Conservation (phyloP, 2,329 filamentous ascomycete genomes). For the Talaromyces atroroseus region DNA sequence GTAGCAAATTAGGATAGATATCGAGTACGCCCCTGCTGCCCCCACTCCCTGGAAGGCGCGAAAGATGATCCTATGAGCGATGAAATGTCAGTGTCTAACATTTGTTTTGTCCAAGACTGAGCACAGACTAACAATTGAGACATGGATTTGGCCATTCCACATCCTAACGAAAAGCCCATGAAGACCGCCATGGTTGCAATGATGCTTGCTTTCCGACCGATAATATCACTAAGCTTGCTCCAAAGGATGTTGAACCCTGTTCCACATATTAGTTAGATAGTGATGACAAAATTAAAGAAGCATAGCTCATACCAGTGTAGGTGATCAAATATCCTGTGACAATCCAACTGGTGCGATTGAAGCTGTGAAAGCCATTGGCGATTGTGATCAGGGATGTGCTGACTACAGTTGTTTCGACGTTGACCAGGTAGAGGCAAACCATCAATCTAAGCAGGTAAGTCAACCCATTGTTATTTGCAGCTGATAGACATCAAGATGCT, state of each 20-base stretch:
- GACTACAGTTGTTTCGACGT: constrained; percentile 31
- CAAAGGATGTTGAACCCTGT: constrained; percentile 28
- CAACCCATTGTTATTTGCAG: not conserved
- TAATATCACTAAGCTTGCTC: constrained; percentile 29
- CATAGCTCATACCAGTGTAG: constrained; percentile 23
- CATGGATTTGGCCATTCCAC: constrained; percentile 26
- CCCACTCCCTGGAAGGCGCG: constrained; percentile 16
- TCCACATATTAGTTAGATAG: not conserved
- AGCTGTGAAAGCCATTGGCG: constrained; percentile 28
- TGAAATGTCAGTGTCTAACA: not conserved
- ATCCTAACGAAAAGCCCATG: constrained; percentile 27
- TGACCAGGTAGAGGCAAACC: constrained; percentile 22
- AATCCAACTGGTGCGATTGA: constrained; percentile 30
- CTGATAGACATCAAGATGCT: not conserved
- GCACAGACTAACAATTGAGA: constrained; percentile 22
- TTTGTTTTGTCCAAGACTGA: not conserved
- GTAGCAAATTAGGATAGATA: constrained; percentile 25
- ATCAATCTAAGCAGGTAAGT: not conserved
- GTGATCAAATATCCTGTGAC: constrained; percentile 32
- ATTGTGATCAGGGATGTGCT: constrained; percentile 32
- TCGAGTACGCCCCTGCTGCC: constrained; percentile 22
- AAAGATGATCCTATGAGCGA: constrained; percentile 24
- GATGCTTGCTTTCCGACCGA: constrained; percentile 24
- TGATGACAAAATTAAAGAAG: not conserved
- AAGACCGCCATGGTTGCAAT: constrained; percentile 24